phyloP scores from a whole-genome alignment of 371 early-diverging fungal species.

The Mucor mucedo region DNA sequence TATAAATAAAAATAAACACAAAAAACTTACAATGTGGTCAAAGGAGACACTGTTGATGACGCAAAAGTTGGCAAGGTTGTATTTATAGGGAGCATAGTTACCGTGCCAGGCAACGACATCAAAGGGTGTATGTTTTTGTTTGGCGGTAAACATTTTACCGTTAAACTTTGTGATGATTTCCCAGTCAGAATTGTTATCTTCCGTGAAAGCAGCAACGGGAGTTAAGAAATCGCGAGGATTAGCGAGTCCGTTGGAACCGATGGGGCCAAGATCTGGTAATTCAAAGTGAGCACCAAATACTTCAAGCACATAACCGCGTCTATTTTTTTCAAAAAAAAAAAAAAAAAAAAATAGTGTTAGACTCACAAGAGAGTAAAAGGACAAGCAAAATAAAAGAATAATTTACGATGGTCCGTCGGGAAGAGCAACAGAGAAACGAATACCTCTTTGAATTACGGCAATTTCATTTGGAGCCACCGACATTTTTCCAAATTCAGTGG shows the following conservation, averaged over 20 bases:
- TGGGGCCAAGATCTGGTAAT: constrained; percentile 95
- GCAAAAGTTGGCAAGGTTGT: constrained; percentile 85
- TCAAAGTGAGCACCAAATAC: constrained; percentile 90
- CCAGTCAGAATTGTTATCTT: constrained; percentile 62
- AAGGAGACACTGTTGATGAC: constrained; percentile 89
- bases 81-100: constrained; percentile 96
- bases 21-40: constrained; percentile 79
- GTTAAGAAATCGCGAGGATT: constrained; percentile 93
- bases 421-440: constrained; percentile 81
- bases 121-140: constrained; percentile 88
- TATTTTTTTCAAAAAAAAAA: constrained; percentile 14
- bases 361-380: background rate
- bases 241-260: constrained; percentile 96
- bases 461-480: constrained; percentile 90
- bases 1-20: background rate
- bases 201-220: constrained; percentile 83
- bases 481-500: constrained; percentile 92
- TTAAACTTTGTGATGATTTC: constrained; percentile 84
- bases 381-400: background rate
- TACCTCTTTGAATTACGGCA: constrained; percentile 90
- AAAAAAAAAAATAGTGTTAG: constrained; percentile 20
- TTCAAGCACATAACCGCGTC: constrained; percentile 91
- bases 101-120: constrained; percentile 99
- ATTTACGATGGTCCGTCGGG: constrained; percentile 74
- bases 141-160: constrained; percentile 74